Evolutionary conservation across 2,329 filamentous ascomycete species (phyloP), one percentile per base, ranked within the genome.

Genomic region (Diplodia scrobiculata): DNA sequence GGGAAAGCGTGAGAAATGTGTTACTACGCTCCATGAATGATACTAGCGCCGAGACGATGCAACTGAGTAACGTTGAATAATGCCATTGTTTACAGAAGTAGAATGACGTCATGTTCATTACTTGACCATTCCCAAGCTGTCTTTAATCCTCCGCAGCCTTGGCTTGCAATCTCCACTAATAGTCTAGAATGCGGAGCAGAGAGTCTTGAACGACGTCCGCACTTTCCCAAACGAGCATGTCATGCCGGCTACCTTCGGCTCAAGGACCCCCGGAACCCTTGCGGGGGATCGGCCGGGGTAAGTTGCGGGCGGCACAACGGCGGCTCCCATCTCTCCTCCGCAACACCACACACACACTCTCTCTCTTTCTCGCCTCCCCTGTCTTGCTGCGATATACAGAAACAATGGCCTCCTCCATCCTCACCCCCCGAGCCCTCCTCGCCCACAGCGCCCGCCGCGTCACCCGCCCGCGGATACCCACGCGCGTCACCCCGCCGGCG

Each of bases 211-310:
- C 3, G 53, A 13, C n/a, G 29, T 55, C 17, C n/a, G n/a, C 11
- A 55, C 29, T 36, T 36, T 36, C 29, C 32, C 9, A 21, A 55
- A 25, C 11, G 21, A 21, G 29, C 34, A 10, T 4, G 32, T 4
- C 17, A n/a, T 25, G 17, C 34, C 63, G 63, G 63, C 41, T 58
- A 65, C 27, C 52, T 25, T 65, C 63, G 63, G 63, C 63, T 65
- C 51, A 65, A 38, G 36, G 10, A 27, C 29, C 45, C 19, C 59
- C 9, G 5, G 41, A 38, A 34, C 29, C 48, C 36, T 55, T 55
- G 51, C 52, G 53, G 52, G 51, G 41, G 38, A 58, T 50, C 63
- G 14, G 27, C 55, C 36, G 55, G 55, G 55, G 55, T 21, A 55
- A 34, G 27, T 45, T 45, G 14, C 38, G 5, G 38, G 38, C 50